phyloP scores from a whole-genome alignment of 116 monocot species.

The Posidonia oceanica region DNA sequence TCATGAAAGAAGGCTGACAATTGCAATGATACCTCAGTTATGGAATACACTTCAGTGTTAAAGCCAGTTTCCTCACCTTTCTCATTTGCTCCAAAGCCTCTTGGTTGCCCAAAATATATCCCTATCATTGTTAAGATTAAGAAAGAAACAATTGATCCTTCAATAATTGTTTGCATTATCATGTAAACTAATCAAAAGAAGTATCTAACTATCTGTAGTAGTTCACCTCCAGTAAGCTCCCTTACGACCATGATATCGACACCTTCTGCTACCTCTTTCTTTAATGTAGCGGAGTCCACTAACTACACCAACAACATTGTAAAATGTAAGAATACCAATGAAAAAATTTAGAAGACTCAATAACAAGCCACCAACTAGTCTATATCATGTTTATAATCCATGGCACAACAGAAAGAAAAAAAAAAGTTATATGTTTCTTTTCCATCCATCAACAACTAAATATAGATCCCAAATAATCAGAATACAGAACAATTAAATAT shows the following conservation, averaged over 20 bases:
- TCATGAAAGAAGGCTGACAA: not conserved
- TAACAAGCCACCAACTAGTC: too few species aligned
- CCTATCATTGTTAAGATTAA: conserved; percentile 25
- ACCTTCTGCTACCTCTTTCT: conserved; percentile 81
- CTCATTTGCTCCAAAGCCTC: conserved; percentile 79
- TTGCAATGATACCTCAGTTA: conserved; percentile 48
- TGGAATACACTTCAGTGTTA: conserved; percentile 85
- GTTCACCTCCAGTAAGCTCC: conserved; percentile 85
- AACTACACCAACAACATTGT: conserved; percentile 30
- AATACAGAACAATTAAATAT: too few species aligned
- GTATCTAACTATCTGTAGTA: not conserved
- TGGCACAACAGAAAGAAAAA: too few species aligned
- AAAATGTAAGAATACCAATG: too few species aligned
- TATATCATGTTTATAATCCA: too few species aligned
- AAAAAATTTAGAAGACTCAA: not conserved
- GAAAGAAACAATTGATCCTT: not conserved
- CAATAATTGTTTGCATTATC: not conserved
- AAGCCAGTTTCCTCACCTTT: conserved; percentile 76
- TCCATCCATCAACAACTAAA: too few species aligned
- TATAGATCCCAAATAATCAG: too few species aligned
- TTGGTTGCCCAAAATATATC: conserved; percentile 95
- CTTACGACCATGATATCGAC: conserved; percentile 93
- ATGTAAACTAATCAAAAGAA: not conserved
- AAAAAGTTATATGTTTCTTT: too few species aligned
- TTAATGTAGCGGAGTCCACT: conserved; percentile 74